Conservation (phyloP, 768 basidiomycete genomes). For the Lactifluus echinatus region DNA sequence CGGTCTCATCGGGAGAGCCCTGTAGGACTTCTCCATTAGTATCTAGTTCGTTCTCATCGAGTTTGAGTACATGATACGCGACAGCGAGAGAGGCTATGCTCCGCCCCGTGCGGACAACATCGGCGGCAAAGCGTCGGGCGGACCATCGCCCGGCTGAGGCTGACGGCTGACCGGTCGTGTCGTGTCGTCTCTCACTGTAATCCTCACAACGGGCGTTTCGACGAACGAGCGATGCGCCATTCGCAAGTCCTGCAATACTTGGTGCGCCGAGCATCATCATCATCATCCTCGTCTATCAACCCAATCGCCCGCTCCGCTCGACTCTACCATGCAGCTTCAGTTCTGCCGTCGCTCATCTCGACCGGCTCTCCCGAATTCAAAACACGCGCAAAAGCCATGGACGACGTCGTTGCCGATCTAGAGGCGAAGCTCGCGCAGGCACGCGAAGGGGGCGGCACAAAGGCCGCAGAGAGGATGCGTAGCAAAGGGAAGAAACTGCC, state of each 20-base stretch:
- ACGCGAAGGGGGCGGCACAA: constrained; percentile 65
- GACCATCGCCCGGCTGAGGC: too few relatives aligned
- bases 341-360: constrained; percentile 66
- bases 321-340: constrained; percentile 53
- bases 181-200: not conserved
- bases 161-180: too few relatives aligned
- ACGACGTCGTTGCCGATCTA: constrained; percentile 54
- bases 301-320: not conserved
- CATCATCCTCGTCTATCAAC: not conserved
- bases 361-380: constrained; percentile 63
- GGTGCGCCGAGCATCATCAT: not conserved
- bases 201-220: not conserved
- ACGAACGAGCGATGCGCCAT: not conserved
- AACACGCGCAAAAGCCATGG: constrained; percentile 60
- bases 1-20: too few relatives aligned
- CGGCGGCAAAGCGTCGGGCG: too few relatives aligned
- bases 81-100: too few relatives aligned
- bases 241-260: not conserved
- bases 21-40: too few relatives aligned
- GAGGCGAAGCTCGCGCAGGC: constrained; percentile 50
- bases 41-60: too few relatives aligned
- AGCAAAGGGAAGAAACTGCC: constrained; percentile 76
- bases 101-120: too few relatives aligned
- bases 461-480: constrained; percentile 66
- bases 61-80: too few relatives aligned